These are phyloP conservation scores for Xanthoconium purpureum DNA, from an alignment of 768 basidiomycete genomes.

Conservation along the genomic window DNA sequence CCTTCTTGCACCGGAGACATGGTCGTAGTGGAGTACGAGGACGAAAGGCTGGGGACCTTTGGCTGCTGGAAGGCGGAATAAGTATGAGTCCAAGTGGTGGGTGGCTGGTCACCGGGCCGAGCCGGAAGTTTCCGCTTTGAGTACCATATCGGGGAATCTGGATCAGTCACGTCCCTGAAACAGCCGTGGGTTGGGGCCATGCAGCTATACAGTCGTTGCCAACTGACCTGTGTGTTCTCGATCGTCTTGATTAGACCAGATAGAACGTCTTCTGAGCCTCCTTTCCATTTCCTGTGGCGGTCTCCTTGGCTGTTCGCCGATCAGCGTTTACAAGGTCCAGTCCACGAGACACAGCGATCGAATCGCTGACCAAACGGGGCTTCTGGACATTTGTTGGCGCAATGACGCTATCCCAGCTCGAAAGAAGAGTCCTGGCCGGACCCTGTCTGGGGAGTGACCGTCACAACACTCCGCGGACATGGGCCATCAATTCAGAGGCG, in stretches of 20 bases:
- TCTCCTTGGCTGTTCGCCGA: conserved; percentile 19
- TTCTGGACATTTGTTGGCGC: neutral
- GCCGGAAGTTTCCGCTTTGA: conserved; percentile 22
- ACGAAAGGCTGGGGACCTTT: conserved; percentile 6
- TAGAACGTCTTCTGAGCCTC: conserved; percentile 17
- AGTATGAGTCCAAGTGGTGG: conserved; percentile 24
- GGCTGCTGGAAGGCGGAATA: conserved; percentile 19
- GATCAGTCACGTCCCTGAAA: conserved; percentile 26
- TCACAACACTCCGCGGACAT: conserved; percentile 29
- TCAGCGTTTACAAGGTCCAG: conserved; percentile 10
- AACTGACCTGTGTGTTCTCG: conserved; percentile 13
- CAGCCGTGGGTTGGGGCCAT: conserved; percentile 16
- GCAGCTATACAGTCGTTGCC: conserved; percentile 7
- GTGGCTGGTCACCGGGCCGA: conserved; percentile 23
- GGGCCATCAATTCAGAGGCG: conserved; percentile 1
- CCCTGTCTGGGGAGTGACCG: conserved; percentile 8
- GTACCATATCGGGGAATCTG: conserved; percentile 28
- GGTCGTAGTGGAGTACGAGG: conserved; percentile 4
- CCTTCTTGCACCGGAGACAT: conserved; percentile 34
- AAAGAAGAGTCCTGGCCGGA: neutral
- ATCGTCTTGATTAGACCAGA: conserved; percentile 24
- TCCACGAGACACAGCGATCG: conserved; percentile 2
- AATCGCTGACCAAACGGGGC: neutral
- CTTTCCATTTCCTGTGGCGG: conserved; percentile 5
- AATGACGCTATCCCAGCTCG: conserved; percentile 1